Evolutionary conservation across 176 grass and related monocot species (phyloP).

Genomic region (Miscanthus lutarioriparius): DNA sequence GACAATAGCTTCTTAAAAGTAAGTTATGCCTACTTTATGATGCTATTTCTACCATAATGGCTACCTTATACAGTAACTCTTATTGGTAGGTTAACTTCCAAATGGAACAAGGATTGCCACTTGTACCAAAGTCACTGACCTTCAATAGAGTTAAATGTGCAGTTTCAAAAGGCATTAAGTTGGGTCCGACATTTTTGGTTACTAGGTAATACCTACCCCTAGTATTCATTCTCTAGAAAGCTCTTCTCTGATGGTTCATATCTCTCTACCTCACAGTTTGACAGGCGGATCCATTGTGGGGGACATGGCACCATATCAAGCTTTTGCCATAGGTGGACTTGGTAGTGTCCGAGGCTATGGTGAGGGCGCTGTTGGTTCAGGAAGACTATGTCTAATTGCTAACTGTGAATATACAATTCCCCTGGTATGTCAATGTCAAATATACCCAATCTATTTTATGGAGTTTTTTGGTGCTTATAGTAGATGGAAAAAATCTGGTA

Average conservation of each 20-base stretch:
- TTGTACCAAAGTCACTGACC: conserved; percentile 78
- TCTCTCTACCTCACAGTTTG: conserved; percentile 58
- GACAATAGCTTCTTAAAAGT: conserved; percentile 87
- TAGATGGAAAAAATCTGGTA: not conserved
- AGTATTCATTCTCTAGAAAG: conserved; percentile 21
- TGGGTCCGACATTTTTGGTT: conserved; percentile 83
- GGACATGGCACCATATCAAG: conserved; percentile 99
- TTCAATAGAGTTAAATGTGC: conserved; percentile 92
- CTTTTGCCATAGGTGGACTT: conserved; percentile 89
- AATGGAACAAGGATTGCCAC: conserved; percentile 97
- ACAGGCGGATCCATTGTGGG: conserved; percentile 95
- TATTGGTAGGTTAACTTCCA: conserved; percentile 81
- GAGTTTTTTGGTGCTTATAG: conserved; percentile 2
- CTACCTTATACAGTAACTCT: conserved; percentile 18
- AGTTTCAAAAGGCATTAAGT: conserved; percentile 84
- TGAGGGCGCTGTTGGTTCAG: conserved; percentile 89
- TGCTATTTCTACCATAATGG: conserved; percentile 10
- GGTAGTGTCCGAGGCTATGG: conserved; percentile 95
- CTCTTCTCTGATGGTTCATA: conserved; percentile 16
- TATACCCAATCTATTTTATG: not conserved
- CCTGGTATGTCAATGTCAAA: conserved; percentile 73
- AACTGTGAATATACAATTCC: conserved; percentile 87
- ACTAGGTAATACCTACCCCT: conserved; percentile 55
- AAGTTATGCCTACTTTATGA: conserved; percentile 32
- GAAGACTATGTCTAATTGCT: conserved; percentile 82